Evolutionary conservation across 495 filamentous ascomycete genomes (phyloP).

Genomic region (Corynascus novoguineensis): DNA sequence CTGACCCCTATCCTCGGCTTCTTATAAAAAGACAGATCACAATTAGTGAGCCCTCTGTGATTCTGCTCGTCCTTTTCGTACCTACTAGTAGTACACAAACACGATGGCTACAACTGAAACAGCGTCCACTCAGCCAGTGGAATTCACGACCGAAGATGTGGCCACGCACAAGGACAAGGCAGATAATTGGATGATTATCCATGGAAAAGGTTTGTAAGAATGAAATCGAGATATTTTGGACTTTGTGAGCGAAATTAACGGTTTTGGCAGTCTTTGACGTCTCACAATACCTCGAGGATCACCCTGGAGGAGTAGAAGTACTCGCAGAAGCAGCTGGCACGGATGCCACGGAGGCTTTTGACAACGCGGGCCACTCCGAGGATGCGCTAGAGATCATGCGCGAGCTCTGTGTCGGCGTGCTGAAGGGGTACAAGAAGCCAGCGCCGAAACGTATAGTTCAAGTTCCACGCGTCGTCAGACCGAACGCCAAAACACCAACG

Average conservation of each 20-base stretch:
- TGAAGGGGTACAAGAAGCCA: background rate
- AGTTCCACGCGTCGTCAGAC: background rate
- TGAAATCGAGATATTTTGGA: too few relatives aligned
- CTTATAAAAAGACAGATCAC: background rate
- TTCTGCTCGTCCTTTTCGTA: background rate
- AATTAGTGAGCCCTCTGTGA: background rate
- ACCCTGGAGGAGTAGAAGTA: conserved; percentile 54
- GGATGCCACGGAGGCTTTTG: conserved; percentile 53
- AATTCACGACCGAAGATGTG: background rate
- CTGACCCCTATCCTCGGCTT: background rate
- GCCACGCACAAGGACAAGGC: background rate
- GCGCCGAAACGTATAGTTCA: background rate
- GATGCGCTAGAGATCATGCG: conserved; percentile 36
- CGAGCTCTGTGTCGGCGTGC: background rate
- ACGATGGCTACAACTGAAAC: background rate
- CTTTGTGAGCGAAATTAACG: background rate
- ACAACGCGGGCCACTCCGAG: conserved; percentile 55
- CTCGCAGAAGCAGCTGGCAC: conserved; percentile 51
- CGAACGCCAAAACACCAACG: background rate
- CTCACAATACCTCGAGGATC: conserved; percentile 53
- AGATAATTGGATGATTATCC: conserved; percentile 2
- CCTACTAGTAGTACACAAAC: background rate
- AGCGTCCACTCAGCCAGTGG: background rate
- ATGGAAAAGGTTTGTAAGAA: background rate
- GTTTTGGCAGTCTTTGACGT: conserved; percentile 49